phyloP scores from a whole-genome alignment of 2,329 filamentous ascomycete species.

The Botrytis fabae region DNA sequence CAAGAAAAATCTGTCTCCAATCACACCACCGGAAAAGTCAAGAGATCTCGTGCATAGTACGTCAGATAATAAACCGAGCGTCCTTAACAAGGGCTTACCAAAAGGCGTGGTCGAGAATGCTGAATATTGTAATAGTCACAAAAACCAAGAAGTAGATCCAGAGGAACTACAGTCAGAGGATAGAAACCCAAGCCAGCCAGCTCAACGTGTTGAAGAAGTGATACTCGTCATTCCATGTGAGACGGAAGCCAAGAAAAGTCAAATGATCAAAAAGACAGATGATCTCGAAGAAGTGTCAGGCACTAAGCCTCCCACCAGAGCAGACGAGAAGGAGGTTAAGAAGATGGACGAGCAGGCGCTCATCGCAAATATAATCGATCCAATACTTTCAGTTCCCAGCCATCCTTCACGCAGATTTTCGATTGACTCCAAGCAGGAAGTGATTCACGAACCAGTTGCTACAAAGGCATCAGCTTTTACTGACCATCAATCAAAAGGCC shows the following conservation, averaged over 20 bases:
- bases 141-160: not conserved
- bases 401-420: not conserved
- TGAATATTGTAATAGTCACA: not conserved
- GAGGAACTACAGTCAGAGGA: not conserved
- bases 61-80: not conserved
- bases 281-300: not conserved
- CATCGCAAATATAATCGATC: not conserved
- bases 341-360: too few relatives aligned
- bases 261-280: not conserved
- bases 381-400: not conserved
- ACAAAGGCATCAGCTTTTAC: not conserved
- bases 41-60: not conserved
- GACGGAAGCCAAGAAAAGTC: not conserved
- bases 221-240: not conserved
- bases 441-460: not conserved
- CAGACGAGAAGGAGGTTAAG: not conserved
- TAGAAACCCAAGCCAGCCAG: not conserved
- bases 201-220: not conserved
- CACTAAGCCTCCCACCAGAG: not conserved
- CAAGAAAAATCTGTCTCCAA: not conserved
- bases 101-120: not conserved
- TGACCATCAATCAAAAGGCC: not conserved
- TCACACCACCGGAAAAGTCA: not conserved
- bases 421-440: constrained; percentile 3
- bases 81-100: not conserved